A percentile compares a stretch with the other conserved stretches of the same genome.
These are phyloP conservation scores for Andrographis paniculata DNA, from an alignment of 305 asterid species.

Conservation along the genomic window DNA sequence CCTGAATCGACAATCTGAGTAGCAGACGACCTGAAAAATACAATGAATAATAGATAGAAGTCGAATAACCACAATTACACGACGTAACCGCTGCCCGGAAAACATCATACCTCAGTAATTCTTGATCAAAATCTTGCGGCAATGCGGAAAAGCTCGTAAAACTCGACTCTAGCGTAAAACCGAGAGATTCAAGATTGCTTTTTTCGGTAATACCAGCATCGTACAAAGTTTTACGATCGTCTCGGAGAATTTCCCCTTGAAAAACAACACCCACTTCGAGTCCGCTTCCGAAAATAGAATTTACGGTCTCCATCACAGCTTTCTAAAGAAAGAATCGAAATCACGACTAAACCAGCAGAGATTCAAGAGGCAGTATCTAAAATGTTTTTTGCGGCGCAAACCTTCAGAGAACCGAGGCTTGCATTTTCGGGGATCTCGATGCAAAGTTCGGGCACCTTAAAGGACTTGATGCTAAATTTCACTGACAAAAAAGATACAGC, in stretches of 20 bases:
- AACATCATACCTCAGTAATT: slow-evolving; percentile 25
- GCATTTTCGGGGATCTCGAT: slow-evolving; percentile 49
- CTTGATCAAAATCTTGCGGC: slow-evolving; percentile 27
- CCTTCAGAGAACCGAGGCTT: slow-evolving; percentile 53
- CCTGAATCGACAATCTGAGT: slow-evolving; percentile 33
- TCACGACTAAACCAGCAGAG: no score
- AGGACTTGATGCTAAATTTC: slow-evolving; percentile 44
- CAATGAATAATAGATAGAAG: not conserved
- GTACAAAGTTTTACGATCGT: slow-evolving; percentile 48
- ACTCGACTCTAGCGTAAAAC: slow-evolving; percentile 55
- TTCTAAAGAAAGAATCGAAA: slow-evolving; percentile 25
- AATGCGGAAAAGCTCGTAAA: slow-evolving; percentile 22
- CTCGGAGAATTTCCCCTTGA: slow-evolving; percentile 65
- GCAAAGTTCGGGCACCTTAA: slow-evolving; percentile 47
- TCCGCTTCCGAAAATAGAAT: slow-evolving; percentile 48
- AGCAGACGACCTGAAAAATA: slow-evolving; percentile 32
- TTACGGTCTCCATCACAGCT: slow-evolving; percentile 61
- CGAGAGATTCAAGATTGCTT: slow-evolving; percentile 44
- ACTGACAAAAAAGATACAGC: slow-evolving; percentile 23
- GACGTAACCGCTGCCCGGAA: no score
- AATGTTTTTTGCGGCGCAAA: no score
- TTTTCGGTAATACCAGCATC: slow-evolving; percentile 57
- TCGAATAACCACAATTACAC: not conserved
- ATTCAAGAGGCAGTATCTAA: no score
- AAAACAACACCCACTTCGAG: slow-evolving; percentile 51